Base-by-base conservation (phyloP, 1,139 yeast species). In the Geotrichum reessii region DNA sequence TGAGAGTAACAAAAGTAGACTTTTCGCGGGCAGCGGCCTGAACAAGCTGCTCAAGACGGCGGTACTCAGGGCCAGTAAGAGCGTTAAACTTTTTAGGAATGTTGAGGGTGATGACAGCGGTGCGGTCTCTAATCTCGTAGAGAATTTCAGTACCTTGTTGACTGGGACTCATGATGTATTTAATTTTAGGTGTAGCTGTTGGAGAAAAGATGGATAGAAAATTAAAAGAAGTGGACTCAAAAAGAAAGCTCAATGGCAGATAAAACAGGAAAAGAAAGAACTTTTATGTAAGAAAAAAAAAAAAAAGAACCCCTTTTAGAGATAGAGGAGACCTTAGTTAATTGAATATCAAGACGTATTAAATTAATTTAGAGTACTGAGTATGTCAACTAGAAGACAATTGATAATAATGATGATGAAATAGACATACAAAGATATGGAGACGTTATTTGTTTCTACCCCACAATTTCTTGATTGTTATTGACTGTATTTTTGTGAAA, bases 11-110 rank as follows among this genome's bases (percentile, higher is more conserved):
- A 9, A 81, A 71, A 0, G 95, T 85, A 37, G 78, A 78, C 50
- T 82, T 83, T 62, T 88, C 86, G n/a, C 75, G 71, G 62, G 87
- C 85, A 0, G 96, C 93, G 61, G 77, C 70, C 64, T 84, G 84
- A 22, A 90, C 73, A 37, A 81, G 74, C 62, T 81, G 78, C 11
- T 87, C 91, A 58, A 90, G 73, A 57, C 80, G 73, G 54, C 82
- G 75, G 72, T 87, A 90, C 66, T 88, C 91, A 9, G 76, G 80
- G 47, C 83, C 83, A 56, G 82, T 81, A 67, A 90, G 74, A 0
- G 96, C 89, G 71, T 90, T 90, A 66, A 83, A 77, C 53, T 78
- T 77, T 54, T 75, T 67, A 33, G 95, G 90, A 55, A 82, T 75
- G 67, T 85, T 84, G 52, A 90, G 74, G 19, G 87, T 84, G 71